phyloP scores from a whole-genome alignment of 1,284 basidiomycete genomes.

The Rhodotorula sp. region DNA sequence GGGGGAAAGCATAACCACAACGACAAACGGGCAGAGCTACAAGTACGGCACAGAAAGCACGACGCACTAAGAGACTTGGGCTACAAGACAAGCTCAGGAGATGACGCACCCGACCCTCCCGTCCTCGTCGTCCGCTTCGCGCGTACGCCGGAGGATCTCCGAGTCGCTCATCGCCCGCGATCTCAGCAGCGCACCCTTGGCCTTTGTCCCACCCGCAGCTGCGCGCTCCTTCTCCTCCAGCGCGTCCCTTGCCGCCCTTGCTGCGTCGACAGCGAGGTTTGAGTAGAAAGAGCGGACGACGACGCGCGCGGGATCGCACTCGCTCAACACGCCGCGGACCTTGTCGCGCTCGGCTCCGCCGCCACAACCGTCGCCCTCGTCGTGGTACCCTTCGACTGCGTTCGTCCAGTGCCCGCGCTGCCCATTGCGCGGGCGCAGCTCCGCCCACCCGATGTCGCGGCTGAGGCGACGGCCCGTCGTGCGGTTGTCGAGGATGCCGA shows the following conservation, averaged over 20 bases:
- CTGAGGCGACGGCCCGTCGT: conserved; percentile 11
- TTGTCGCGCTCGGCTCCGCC: background rate
- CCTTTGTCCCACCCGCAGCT: too few relatives aligned
- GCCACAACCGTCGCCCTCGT: background rate
- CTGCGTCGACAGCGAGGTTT: conserved; percentile 19
- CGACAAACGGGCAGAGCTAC: too few relatives aligned
- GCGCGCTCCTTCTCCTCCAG: background rate
- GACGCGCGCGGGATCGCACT: conserved; percentile 24
- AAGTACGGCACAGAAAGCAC: background rate
- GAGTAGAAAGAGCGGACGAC: conserved; percentile 33
- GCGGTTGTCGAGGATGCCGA: conserved; percentile 32
- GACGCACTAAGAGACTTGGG: background rate
- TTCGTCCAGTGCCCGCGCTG: conserved; percentile 30
- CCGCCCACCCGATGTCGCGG: background rate
- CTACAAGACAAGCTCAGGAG: background rate
- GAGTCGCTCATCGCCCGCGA: conserved; percentile 15
- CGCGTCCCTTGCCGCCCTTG: background rate
- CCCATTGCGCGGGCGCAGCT: conserved; percentile 18
- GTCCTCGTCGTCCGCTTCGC: background rate
- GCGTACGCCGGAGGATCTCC: background rate
- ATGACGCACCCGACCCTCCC: conserved; percentile 1
- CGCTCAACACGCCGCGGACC: background rate
- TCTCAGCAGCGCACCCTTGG: background rate
- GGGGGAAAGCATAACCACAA: background rate
- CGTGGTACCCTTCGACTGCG: conserved; percentile 18